These are phyloP conservation scores for Malbranchea cinnamomea DNA, from an alignment of 2,329 filamentous ascomycete species.

Conservation along the genomic window DNA sequence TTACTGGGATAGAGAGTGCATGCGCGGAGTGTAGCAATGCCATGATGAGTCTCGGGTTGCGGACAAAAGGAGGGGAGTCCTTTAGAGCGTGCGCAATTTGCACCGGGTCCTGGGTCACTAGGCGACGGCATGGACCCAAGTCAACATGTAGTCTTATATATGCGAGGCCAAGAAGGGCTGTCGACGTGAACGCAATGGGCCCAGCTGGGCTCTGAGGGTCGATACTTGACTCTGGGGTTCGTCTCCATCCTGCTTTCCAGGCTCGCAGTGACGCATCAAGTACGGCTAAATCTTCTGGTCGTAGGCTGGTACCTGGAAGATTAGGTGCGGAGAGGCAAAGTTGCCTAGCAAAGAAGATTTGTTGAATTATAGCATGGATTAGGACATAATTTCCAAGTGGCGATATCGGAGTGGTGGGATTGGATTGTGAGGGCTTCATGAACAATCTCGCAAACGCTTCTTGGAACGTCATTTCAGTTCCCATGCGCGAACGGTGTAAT, in stretches of 20 bases:
- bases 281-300: conserved; percentile 29
- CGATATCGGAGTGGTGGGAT: conserved; percentile 26
- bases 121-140: conserved; percentile 30
- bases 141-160: conserved; percentile 35
- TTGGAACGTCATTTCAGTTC: conserved; percentile 26
- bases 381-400: conserved; percentile 40
- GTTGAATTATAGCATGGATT: conserved; percentile 39
- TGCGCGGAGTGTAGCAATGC: conserved; percentile 40
- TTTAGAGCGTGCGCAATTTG: conserved; percentile 32
- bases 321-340: conserved; percentile 31
- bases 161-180: conserved; percentile 31
- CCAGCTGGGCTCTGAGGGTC: conserved; percentile 39
- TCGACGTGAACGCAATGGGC: conserved; percentile 38
- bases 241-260: conserved; percentile 40
- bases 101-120: conserved; percentile 32
- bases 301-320: conserved; percentile 27
- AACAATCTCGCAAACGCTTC: conserved; percentile 32
- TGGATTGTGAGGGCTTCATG: conserved; percentile 21
- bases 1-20: conserved; percentile 39
- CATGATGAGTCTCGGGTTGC: conserved; percentile 33
- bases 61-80: conserved; percentile 27
- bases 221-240: conserved; percentile 37
- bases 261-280: conserved; percentile 34
- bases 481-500: conserved; percentile 20
- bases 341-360: conserved; percentile 38